phyloP scores from a whole-genome alignment of 2,329 filamentous ascomycete genomes.

The Aspergillus chevalieri region DNA sequence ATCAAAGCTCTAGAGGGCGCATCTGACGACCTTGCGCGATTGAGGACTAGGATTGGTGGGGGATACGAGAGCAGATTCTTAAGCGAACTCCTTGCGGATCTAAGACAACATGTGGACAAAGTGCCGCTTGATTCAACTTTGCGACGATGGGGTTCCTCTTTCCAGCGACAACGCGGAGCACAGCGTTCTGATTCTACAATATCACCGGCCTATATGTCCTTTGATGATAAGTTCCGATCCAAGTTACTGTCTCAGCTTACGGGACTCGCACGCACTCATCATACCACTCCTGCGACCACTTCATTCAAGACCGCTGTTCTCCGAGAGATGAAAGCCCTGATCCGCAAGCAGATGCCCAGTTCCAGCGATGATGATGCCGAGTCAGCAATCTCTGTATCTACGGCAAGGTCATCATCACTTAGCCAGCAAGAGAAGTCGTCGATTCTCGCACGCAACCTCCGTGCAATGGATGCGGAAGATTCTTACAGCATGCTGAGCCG shows the following conservation, averaged over 20 bases:
- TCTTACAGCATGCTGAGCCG: slow-evolving; percentile 75
- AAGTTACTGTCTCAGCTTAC: slow-evolving; percentile 65
- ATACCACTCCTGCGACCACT: slow-evolving; percentile 73
- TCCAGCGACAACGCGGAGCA: slow-evolving; percentile 63
- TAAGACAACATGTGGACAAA: slow-evolving; percentile 70
- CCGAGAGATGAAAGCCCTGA: slow-evolving; percentile 78
- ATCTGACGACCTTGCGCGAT: slow-evolving; percentile 65
- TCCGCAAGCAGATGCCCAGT: slow-evolving; percentile 78
- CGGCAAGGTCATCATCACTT: slow-evolving; percentile 61
- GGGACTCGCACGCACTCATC: slow-evolving; percentile 74
- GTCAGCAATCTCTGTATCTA: slow-evolving; percentile 80
- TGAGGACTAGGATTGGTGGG: slow-evolving; percentile 77
- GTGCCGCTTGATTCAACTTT: slow-evolving; percentile 69
- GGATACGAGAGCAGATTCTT: slow-evolving; percentile 79
- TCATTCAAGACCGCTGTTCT: slow-evolving; percentile 78
- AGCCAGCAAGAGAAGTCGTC: slow-evolving; percentile 85
- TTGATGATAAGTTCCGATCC: slow-evolving; percentile 63
- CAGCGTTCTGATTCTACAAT: slow-evolving; percentile 61
- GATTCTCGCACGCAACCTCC: slow-evolving; percentile 78
- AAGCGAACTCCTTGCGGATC: slow-evolving; percentile 68
- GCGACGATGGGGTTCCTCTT: slow-evolving; percentile 75
- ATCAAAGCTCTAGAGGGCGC: slow-evolving; percentile 76
- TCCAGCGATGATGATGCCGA: slow-evolving; percentile 91
- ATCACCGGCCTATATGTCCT: slow-evolving; percentile 72
- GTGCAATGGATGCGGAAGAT: slow-evolving; percentile 74